Percentiles rank a stretch among this genome's conserved stretches.
phyloP scores from a whole-genome alignment of 108 stramenopile species.

The Schizochytrium sp. region DNA sequence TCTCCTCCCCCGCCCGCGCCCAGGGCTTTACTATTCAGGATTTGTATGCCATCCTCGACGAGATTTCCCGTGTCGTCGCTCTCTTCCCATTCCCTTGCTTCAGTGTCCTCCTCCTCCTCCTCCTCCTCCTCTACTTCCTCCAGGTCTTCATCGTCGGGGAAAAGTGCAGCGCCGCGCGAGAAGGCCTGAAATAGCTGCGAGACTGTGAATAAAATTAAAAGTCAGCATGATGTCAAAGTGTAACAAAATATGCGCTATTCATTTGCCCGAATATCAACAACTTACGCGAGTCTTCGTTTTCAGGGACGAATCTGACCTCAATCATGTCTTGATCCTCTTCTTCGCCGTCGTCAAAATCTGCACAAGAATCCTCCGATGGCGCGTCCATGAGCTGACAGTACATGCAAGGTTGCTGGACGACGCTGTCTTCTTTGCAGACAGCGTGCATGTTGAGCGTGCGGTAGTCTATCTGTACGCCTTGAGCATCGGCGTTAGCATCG shows the following conservation, averaged over 20 bases:
- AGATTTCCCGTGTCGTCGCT: too few species aligned
- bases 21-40: background rate
- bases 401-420: background rate
- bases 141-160: too few species aligned
- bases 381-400: background rate
- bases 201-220: too few species aligned
- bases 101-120: too few species aligned
- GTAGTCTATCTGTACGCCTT: background rate
- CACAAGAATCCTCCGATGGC: background rate
- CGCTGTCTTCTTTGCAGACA: background rate
- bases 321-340: background rate
- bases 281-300: background rate
- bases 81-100: too few species aligned
- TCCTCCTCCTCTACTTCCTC: too few species aligned
- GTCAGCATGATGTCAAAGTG: too few species aligned
- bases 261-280: background rate
- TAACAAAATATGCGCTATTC: too few species aligned
- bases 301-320: background rate
- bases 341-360: background rate
- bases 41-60: background rate
- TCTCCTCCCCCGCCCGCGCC: background rate
- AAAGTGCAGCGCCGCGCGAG: too few species aligned
- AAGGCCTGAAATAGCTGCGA: too few species aligned
- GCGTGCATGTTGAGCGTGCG: background rate
- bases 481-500: background rate